Evolutionary conservation across 2,329 filamentous ascomycete species (phyloP).

Genomic region (Colletotrichum sp.): DNA sequence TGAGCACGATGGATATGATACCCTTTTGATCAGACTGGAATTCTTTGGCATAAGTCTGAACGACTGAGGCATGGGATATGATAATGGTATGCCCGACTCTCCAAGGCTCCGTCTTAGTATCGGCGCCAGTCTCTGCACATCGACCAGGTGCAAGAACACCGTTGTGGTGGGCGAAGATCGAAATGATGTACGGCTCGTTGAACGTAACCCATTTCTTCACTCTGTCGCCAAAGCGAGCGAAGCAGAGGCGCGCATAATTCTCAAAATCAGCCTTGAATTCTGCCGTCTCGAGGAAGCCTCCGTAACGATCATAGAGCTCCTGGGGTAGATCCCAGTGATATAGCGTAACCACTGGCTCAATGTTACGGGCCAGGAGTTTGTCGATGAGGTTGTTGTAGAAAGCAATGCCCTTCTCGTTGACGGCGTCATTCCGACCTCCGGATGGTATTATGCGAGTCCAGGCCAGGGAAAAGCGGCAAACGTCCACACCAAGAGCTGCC

Average conservation of each 20-base stretch:
- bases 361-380: constrained; percentile 59
- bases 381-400: constrained; percentile 68
- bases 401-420: constrained; percentile 65
- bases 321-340: constrained; percentile 66
- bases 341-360: constrained; percentile 66
- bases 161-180: constrained; percentile 40
- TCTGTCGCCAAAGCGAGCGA: constrained; percentile 36
- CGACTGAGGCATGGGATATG: constrained; percentile 38
- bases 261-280: constrained; percentile 39
- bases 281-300: constrained; percentile 36
- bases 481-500: constrained; percentile 60
- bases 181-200: constrained; percentile 44
- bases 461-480: constrained; percentile 70
- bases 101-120: constrained; percentile 42
- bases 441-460: constrained; percentile 72
- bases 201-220: constrained; percentile 45
- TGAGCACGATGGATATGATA: constrained; percentile 38
- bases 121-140: constrained; percentile 29
- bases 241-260: constrained; percentile 40
- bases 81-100: constrained; percentile 39
- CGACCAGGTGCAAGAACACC: constrained; percentile 39
- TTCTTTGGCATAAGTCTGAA: constrained; percentile 34
- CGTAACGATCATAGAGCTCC: constrained; percentile 39
- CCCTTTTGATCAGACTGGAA: constrained; percentile 34
- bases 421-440: constrained; percentile 64